Evolutionary conservation across 2,329 filamentous ascomycete species (phyloP).

Genomic region (Davidsoniella virescens): DNA sequence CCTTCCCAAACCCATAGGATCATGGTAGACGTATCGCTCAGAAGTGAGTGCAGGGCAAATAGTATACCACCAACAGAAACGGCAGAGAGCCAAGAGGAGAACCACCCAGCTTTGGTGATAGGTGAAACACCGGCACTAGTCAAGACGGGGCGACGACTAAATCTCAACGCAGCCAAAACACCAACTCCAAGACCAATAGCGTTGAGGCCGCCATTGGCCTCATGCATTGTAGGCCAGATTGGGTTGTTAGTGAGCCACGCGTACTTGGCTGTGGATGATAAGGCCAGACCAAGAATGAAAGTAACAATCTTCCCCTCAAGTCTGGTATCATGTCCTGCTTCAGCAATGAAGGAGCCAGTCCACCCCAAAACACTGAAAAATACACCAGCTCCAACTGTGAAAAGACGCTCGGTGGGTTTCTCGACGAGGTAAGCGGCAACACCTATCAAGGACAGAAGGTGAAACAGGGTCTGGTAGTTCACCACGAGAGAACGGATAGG

Average conservation of each 20-base stretch:
- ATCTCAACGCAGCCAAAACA: constrained; percentile 56
- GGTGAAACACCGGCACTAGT: constrained; percentile 22
- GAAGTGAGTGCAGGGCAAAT: constrained; percentile 78
- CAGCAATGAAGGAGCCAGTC: constrained; percentile 65
- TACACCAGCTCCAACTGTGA: constrained; percentile 66
- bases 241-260: constrained; percentile 91
- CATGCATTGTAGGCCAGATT: constrained; percentile 88
- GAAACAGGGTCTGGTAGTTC: constrained; percentile 51
- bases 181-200: constrained; percentile 63
- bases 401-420: constrained; percentile 59
- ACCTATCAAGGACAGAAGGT: constrained; percentile 63
- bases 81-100: constrained; percentile 39
- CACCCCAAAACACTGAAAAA: constrained; percentile 68
- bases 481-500: constrained; percentile 51
- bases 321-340: constrained; percentile 54
- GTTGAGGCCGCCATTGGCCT: constrained; percentile 83
- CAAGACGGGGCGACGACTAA: constrained; percentile 49
- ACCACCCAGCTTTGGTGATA: constrained; percentile 38
- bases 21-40: constrained; percentile 98
- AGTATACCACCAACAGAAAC: constrained; percentile 69
- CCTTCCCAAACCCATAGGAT: constrained; percentile 98
- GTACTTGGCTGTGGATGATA: constrained; percentile 82
- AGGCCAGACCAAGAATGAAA: constrained; percentile 64
- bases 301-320: constrained; percentile 71
- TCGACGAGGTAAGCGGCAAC: constrained; percentile 64